phyloP scores from a whole-genome alignment of 352 stramenopile species.

The Phytopythium delawarense region DNA sequence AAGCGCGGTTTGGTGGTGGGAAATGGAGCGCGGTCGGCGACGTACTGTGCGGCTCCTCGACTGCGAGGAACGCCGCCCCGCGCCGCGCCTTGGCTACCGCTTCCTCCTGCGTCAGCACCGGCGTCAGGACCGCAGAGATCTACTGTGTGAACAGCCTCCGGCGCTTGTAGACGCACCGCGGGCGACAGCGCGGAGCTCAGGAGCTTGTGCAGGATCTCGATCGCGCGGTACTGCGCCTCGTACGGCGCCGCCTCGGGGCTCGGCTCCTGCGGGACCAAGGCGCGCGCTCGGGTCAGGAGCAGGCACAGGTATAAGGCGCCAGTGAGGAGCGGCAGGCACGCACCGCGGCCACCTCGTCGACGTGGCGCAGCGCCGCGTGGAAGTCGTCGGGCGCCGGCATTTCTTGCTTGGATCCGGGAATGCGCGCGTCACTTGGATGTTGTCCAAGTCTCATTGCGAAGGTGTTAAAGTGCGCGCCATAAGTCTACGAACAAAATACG shows the following conservation, averaged over 20 bases:
- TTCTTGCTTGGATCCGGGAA: background rate
- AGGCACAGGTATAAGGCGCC: too few relatives aligned
- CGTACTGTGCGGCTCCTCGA: slow-evolving; percentile 64
- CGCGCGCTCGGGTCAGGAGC: too few relatives aligned
- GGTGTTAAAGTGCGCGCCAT: too few relatives aligned
- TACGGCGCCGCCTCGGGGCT: slow-evolving; percentile 48
- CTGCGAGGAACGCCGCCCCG: slow-evolving; percentile 41
- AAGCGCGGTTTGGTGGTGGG: background rate
- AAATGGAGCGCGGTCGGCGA: background rate
- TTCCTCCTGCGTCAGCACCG: slow-evolving; percentile 21
- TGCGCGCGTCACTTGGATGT: too few relatives aligned
- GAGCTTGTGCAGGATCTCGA: slow-evolving; percentile 55
- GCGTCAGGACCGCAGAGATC: background rate
- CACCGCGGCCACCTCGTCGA: slow-evolving; percentile 28
- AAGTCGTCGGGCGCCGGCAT: slow-evolving; percentile 23
- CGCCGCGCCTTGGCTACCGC: slow-evolving; percentile 33
- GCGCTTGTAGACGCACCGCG: slow-evolving; percentile 15
- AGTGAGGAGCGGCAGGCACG: slow-evolving; percentile 1
- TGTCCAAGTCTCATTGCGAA: too few relatives aligned
- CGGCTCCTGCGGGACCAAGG: slow-evolving; percentile 23
- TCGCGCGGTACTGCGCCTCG: slow-evolving; percentile 41
- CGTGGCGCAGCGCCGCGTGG: slow-evolving; percentile 19
- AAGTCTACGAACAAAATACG: too few relatives aligned
- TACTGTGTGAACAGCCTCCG: background rate
- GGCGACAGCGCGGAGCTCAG: slow-evolving; percentile 26